These are phyloP conservation scores for Aspergillus bertholletiae DNA, from an alignment of 495 filamentous ascomycete genomes.

Conservation along the genomic window DNA sequence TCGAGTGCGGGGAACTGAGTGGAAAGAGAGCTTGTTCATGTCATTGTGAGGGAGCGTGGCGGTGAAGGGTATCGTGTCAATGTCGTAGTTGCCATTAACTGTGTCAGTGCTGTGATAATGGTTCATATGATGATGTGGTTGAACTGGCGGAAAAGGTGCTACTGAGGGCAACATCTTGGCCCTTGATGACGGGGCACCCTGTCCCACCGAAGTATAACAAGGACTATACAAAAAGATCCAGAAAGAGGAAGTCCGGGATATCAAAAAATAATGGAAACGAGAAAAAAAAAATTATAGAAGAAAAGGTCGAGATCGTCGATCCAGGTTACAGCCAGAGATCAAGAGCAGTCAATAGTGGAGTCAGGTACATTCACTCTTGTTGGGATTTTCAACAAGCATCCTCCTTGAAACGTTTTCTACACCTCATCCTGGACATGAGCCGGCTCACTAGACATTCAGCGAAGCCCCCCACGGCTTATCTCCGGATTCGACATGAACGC, in stretches of 20 bases:
- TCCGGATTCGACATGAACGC: constrained; percentile 26
- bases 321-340: constrained; percentile 14
- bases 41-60: constrained; percentile 24
- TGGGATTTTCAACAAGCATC: constrained; percentile 40
- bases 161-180: constrained; percentile 46
- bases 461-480: constrained; percentile 22
- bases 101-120: constrained; percentile 30
- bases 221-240: neutral
- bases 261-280: neutral
- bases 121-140: constrained; percentile 43
- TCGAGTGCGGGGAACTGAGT: constrained; percentile 29
- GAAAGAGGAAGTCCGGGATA: neutral
- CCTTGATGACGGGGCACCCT: constrained; percentile 9
- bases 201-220: neutral
- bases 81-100: constrained; percentile 28
- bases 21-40: constrained; percentile 22
- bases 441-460: constrained; percentile 20
- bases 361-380: constrained; percentile 22
- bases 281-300: constrained; percentile 1
- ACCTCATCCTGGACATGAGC: constrained; percentile 45
- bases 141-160: constrained; percentile 41
- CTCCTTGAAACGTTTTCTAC: constrained; percentile 49
- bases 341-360: constrained; percentile 20
- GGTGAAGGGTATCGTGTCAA: constrained; percentile 23
- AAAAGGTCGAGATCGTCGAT: neutral